phyloP scores from a whole-genome alignment of 768 basidiomycete species.

The Lentinus tigrinus region DNA sequence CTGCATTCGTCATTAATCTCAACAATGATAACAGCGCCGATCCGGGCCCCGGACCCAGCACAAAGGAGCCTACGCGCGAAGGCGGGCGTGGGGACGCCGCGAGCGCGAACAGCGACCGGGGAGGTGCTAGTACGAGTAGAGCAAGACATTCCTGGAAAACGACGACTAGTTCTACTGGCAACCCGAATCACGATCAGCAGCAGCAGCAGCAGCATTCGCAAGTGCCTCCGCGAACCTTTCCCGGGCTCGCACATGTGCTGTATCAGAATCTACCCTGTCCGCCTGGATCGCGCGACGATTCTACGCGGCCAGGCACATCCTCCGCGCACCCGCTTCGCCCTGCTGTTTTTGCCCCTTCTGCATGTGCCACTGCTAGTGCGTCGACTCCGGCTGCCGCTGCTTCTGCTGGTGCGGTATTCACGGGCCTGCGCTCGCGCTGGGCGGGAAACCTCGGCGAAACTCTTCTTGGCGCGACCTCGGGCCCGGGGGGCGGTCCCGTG shows the following conservation, averaged over 20 bases:
- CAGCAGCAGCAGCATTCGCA: background rate
- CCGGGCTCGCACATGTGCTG: background rate
- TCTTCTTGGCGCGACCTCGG: background rate
- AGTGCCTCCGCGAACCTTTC: background rate
- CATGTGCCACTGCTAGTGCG: background rate
- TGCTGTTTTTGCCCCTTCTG: background rate
- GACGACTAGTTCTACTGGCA: background rate
- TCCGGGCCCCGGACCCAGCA: background rate
- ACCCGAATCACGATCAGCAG: background rate
- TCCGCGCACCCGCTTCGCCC: background rate
- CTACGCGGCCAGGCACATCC: background rate
- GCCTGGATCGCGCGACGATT: background rate
- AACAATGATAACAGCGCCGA: no score
- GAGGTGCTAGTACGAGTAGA: background rate
- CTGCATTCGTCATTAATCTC: no score
- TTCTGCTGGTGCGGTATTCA: no score
- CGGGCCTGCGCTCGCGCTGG: background rate
- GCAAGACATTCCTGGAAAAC: background rate
- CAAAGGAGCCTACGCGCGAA: background rate
- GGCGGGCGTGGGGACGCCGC: background rate
- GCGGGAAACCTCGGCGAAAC: conserved; percentile 13
- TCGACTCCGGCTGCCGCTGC: background rate
- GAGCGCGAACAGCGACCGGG: background rate
- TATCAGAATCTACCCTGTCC: background rate
- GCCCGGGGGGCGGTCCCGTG: background rate